Percentiles rank a stretch among this genome's conserved stretches.
These are phyloP conservation scores for Stachybotrys chartarum DNA, from an alignment of 2,329 filamentous ascomycete genomes.

Conservation along the genomic window DNA sequence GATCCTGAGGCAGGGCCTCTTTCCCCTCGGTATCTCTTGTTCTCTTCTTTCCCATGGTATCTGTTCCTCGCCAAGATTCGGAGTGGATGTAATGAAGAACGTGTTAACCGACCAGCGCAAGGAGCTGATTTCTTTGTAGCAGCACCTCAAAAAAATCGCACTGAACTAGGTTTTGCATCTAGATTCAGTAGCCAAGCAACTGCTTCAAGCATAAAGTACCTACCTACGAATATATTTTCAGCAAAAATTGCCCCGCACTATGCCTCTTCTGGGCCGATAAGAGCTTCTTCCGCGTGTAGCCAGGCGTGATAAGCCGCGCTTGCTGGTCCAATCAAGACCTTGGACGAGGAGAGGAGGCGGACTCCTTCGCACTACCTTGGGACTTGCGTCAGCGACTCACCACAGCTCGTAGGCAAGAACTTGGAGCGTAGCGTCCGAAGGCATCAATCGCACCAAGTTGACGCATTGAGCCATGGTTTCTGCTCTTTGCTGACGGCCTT, in stretches of 20 bases:
- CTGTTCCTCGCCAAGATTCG: not conserved
- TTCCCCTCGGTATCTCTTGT: conserved; percentile 38
- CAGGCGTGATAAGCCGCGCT: conserved; percentile 15
- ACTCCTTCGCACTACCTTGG: conserved; percentile 6
- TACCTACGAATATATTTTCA: conserved; percentile 14
- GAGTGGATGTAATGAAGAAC: not conserved
- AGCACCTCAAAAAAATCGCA: too few species aligned
- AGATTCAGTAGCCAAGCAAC: too few species aligned
- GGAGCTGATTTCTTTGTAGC: too few species aligned
- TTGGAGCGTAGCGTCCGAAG: not conserved
- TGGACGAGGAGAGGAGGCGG: conserved; percentile 1
- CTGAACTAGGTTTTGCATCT: too few species aligned
- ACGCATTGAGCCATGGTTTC: not conserved
- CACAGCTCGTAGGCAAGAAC: not conserved
- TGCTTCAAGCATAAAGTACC: conserved; percentile 12
- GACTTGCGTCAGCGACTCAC: conserved; percentile 18
- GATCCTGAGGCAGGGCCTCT: conserved; percentile 29
- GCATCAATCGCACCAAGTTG: not conserved
- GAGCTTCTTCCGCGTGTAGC: conserved; percentile 7
- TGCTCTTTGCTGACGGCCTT: not conserved
- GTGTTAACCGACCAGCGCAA: not conserved
- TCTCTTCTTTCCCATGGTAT: conserved; percentile 43
- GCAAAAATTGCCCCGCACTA: conserved; percentile 33
- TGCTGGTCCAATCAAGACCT: conserved; percentile 11
- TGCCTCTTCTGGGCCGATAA: conserved; percentile 20